Evolutionary conservation across 2,329 filamentous ascomycete genomes (phyloP), one percentile per base, ranked within the genome.

Genomic region (Paecilomyces formosus): DNA sequence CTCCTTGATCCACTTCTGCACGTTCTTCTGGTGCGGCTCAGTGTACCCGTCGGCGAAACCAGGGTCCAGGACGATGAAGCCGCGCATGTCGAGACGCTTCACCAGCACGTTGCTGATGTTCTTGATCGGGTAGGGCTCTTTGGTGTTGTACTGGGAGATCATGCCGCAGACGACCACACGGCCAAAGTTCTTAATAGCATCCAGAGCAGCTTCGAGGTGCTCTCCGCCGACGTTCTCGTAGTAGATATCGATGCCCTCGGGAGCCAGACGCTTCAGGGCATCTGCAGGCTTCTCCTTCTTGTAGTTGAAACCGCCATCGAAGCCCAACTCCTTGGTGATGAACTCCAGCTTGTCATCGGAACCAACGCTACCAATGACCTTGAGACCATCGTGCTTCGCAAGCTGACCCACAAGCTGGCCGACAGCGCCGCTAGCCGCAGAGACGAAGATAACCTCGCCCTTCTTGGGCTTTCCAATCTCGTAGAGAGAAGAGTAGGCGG

Each of bases 351-450:
- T 95, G 68, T 88, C 86, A 68, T 92, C 88, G 18, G 85, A 85
- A 2, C 91, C 90, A 11, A 91, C 90, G 55, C 86, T 90, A 18
- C 90, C 91, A 62, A 95, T 87, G 49, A 95, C 90, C 52, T 76
- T 86, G 58, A 94, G 75, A 1, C 90, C 90, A 73, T 92, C 87
- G 61, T 86, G 84, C 82, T 93, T 93, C 61, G 89, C 90, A 52
- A 95, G 76, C 76, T 94, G 90, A 5, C 90, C 90, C 21, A 94
- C 90, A 7, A 94, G 72, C 73, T 92, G 88, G 3, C 91, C 90
- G 2, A 95, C 90, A 1, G 89, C 90, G 30, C 91, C 90, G 3
- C 87, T 88, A 0, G 90, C 90, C 2, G 89, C 87, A 59, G 85
- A 89, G 64, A 96, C 82, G 73, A 93, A 91, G 68, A 96, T 90